phyloP scores from a whole-genome alignment of 1,284 basidiomycete species.

The Pterulicium gracile region DNA sequence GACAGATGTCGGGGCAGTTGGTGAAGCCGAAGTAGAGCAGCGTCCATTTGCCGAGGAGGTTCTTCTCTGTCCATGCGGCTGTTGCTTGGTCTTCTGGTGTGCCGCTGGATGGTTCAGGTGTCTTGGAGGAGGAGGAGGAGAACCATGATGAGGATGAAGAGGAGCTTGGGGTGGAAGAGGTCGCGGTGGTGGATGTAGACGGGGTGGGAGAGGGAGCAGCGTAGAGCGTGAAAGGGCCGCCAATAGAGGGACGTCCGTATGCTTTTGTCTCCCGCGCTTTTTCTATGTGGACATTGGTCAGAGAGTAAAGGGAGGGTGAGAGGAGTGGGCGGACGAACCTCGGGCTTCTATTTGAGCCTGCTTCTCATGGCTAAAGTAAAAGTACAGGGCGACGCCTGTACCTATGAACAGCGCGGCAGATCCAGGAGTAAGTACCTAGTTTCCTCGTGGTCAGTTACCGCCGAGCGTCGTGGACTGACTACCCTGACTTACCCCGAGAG shows the following conservation, averaged over 20 bases:
- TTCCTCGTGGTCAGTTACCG: too few relatives aligned
- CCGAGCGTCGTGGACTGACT: too few relatives aligned
- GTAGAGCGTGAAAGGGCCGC: constrained; percentile 1
- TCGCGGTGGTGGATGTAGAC: constrained; percentile 12
- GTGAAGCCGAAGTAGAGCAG: constrained; percentile 39
- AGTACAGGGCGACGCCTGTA: neutral
- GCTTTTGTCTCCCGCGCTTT: neutral
- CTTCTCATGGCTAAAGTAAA: constrained; percentile 1
- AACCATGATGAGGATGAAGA: constrained; percentile 10
- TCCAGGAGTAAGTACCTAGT: constrained; percentile 1
- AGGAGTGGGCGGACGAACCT: neutral
- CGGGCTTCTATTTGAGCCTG: neutral
- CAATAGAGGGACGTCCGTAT: neutral
- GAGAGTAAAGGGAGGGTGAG: neutral
- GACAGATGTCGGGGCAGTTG: constrained; percentile 98
- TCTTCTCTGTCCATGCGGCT: constrained; percentile 1
- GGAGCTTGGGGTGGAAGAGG: constrained; percentile 11
- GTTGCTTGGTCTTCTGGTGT: constrained; percentile 9
- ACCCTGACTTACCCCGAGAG: neutral
- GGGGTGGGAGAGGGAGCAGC: constrained; percentile 6
- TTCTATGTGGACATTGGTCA: neutral
- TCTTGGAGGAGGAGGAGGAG: constrained; percentile 9
- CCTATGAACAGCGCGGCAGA: constrained; percentile 1
- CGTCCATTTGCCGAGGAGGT: constrained; percentile 13
- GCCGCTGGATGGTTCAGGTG: constrained; percentile 5